phyloP scores from a whole-genome alignment of 2,329 filamentous ascomycete species.

The Oidium heveae region DNA sequence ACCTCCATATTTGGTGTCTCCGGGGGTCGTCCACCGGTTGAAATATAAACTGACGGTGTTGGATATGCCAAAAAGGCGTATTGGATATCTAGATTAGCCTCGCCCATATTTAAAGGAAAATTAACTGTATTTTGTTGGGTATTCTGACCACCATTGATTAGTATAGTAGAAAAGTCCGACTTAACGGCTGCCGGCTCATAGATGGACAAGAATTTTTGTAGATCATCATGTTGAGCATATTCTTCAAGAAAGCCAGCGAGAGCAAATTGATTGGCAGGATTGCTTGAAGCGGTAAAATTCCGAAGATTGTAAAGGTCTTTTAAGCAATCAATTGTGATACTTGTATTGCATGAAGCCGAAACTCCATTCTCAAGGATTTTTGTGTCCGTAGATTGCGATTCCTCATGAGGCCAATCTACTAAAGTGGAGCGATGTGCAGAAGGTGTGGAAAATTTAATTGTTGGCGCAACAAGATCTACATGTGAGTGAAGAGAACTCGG shows the following conservation, averaged over 20 bases:
- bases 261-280: constrained; percentile 8
- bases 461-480: constrained; percentile 18
- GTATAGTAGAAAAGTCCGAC: constrained; percentile 15
- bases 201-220: constrained; percentile 18
- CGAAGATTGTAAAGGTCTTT: constrained; percentile 12
- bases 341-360: constrained; percentile 11
- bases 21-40: constrained; percentile 28
- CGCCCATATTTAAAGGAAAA: constrained; percentile 8
- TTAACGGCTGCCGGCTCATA: constrained; percentile 18
- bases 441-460: constrained; percentile 20
- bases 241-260: constrained; percentile 12
- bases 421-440: constrained; percentile 1
- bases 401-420: background rate
- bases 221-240: constrained; percentile 15
- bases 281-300: constrained; percentile 2
- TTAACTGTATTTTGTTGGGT: constrained; percentile 5
- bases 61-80: constrained; percentile 28
- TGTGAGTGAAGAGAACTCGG: constrained; percentile 14
- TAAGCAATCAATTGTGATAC: constrained; percentile 14
- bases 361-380: constrained; percentile 2
- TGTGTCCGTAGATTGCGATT: background rate
- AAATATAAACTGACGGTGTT: constrained; percentile 28
- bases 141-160: constrained; percentile 18
- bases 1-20: constrained; percentile 22
- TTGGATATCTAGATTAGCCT: constrained; percentile 35